A percentile compares a stretch with the other conserved stretches of the same genome.
Conservation (phyloP, 2,329 filamentous ascomycete genomes). For the Apiospora marii region DNA sequence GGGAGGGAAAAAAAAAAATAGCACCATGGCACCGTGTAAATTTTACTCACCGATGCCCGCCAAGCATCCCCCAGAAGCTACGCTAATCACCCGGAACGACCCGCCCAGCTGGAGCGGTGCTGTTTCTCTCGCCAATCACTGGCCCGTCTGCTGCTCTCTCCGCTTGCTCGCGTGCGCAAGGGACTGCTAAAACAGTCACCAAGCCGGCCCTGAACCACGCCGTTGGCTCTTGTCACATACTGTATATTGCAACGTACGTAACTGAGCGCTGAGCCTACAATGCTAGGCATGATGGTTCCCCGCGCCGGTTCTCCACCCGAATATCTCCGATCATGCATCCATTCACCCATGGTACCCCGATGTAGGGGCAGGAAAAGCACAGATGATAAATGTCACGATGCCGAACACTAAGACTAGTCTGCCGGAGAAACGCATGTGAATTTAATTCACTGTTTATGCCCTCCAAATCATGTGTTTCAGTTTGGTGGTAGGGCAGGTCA, state of each 20-base stretch:
- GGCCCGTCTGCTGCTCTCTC: background rate
- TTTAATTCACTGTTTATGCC: background rate
- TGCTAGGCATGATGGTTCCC: constrained; percentile 9
- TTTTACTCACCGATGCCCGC: background rate
- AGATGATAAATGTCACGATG: background rate
- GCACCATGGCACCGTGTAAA: constrained; percentile 7
- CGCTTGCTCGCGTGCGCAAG: constrained; percentile 13
- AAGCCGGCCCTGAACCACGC: constrained; percentile 12
- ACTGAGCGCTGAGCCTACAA: background rate
- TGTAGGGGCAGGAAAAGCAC: background rate
- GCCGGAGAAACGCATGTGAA: background rate
- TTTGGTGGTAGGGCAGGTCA: background rate
- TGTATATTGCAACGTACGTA: constrained; percentile 9
- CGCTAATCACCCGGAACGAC: constrained; percentile 15
- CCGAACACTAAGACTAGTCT: background rate
- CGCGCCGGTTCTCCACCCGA: constrained; percentile 15
- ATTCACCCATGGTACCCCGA: background rate
- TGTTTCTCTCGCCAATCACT: background rate
- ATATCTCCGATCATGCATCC: constrained; percentile 18
- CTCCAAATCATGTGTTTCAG: constrained; percentile 10
- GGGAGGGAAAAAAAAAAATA: background rate
- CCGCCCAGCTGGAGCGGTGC: background rate
- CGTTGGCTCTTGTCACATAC: background rate
- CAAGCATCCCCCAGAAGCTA: background rate
- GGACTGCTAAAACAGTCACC: background rate